phyloP scores from a whole-genome alignment of 2,329 filamentous ascomycete genomes.

The Ceratocystis variospora region DNA sequence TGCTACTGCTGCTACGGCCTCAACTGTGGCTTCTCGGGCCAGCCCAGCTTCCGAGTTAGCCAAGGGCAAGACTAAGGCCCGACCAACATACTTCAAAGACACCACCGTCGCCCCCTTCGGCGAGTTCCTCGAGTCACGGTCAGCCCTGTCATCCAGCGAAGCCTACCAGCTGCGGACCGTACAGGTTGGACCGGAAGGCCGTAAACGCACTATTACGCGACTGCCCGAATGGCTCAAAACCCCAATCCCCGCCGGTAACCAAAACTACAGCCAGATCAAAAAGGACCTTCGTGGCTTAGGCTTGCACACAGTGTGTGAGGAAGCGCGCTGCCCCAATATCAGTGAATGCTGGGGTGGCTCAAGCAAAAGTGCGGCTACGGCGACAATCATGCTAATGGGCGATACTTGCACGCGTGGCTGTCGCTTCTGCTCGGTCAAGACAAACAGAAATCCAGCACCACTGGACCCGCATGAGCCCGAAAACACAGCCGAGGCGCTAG shows the following conservation, averaged over 20 bases:
- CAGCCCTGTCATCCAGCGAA: conserved; percentile 37
- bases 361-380: conserved; percentile 78
- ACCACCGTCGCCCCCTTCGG: conserved; percentile 42
- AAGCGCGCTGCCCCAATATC: conserved; percentile 94
- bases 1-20: conserved; percentile 20
- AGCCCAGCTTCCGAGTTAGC: conserved; percentile 21
- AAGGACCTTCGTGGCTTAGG: conserved; percentile 78
- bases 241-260: conserved; percentile 66
- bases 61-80: conserved; percentile 26
- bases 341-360: conserved; percentile 94
- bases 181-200: conserved; percentile 49
- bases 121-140: conserved; percentile 38
- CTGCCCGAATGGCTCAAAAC: conserved; percentile 94
- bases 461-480: conserved; percentile 94
- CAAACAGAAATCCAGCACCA: conserved; percentile 56
- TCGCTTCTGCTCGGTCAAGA: conserved; percentile 96
- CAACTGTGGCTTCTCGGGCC: conserved; percentile 16
- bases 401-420: conserved; percentile 95
- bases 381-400: conserved; percentile 98
- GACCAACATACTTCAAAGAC: conserved; percentile 47
- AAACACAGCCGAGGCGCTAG: conserved; percentile 85
- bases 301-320: conserved; percentile 93
- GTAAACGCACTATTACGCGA: conserved; percentile 53
- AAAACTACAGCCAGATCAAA: conserved; percentile 90
- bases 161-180: conserved; percentile 49